A percentile compares a stretch with the other conserved stretches of the same genome.
These are phyloP conservation scores for Hanseniaspora guilliermondii DNA, from an alignment of 805 yeast species.

Conservation along the genomic window DNA sequence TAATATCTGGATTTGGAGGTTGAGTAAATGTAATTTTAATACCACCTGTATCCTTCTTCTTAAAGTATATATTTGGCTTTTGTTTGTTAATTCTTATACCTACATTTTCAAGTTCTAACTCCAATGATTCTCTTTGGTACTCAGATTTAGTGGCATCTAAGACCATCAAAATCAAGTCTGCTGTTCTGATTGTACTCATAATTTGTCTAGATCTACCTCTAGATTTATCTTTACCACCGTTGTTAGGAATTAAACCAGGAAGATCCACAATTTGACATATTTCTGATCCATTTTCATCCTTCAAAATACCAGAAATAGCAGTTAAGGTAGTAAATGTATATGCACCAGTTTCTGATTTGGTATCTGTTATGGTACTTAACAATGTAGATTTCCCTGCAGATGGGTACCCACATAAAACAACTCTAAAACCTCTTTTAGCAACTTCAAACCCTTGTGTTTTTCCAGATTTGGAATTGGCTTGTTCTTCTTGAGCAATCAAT, in stretches of 20 bases:
- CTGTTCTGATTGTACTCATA: slow-evolving; percentile 88
- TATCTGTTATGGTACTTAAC: slow-evolving; percentile 76
- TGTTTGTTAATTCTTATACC: slow-evolving; percentile 80
- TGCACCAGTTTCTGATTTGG: slow-evolving; percentile 88
- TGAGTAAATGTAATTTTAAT: slow-evolving; percentile 67
- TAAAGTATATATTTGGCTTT: slow-evolving; percentile 66
- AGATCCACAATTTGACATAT: slow-evolving; percentile 84
- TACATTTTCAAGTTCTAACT: slow-evolving; percentile 80
- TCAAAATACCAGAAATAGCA: slow-evolving; percentile 90
- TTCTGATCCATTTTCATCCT: slow-evolving; percentile 82
- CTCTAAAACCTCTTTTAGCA: slow-evolving; percentile 88
- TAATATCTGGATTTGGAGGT: slow-evolving; percentile 52
- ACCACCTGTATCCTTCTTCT: slow-evolving; percentile 80
- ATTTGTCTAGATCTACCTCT: slow-evolving; percentile 96
- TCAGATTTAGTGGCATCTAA: slow-evolving; percentile 90
- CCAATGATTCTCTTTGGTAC: slow-evolving; percentile 77
- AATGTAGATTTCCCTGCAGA: slow-evolving; percentile 95
- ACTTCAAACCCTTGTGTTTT: slow-evolving; percentile 84
- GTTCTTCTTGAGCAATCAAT: slow-evolving; percentile 68
- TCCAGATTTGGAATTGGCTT: slow-evolving; percentile 47
- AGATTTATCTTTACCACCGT: slow-evolving; percentile 94
- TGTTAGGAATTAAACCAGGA: slow-evolving; percentile 95
- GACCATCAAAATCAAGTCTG: slow-evolving; percentile 85
- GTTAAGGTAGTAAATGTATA: slow-evolving; percentile 94
- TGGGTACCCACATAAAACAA: slow-evolving; percentile 90